Evolutionary conservation across 2,329 filamentous ascomycete genomes (phyloP).

Genomic region (Raffaelea albimanens): DNA sequence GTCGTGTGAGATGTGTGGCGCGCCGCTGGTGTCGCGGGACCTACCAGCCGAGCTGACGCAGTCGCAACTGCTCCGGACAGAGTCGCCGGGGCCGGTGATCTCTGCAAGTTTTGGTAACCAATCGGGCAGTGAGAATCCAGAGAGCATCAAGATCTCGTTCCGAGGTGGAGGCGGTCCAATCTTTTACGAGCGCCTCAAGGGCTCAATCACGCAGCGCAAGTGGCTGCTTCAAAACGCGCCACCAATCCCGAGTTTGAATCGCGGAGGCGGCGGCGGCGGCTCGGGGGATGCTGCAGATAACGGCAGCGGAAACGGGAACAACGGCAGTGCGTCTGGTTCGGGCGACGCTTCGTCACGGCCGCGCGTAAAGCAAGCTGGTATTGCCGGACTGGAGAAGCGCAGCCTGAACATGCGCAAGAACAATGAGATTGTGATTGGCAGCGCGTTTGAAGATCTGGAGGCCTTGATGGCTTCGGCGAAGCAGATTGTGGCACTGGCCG

Average conservation of each 20-base stretch:
- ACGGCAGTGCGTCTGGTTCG: not conserved
- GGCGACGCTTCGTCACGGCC: constrained; percentile 3
- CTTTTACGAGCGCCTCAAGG: constrained; percentile 82
- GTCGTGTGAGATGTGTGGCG: constrained; percentile 86
- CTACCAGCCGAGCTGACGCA: constrained; percentile 30
- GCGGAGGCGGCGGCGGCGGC: not conserved
- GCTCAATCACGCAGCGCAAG: constrained; percentile 82
- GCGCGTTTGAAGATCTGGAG: constrained; percentile 90
- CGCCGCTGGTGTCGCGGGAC: constrained; percentile 53
- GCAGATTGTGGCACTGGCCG: constrained; percentile 86
- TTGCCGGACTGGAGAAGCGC: constrained; percentile 82
- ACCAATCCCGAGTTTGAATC: constrained; percentile 59
- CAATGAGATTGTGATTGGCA: constrained; percentile 87
- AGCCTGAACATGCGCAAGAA: constrained; percentile 80
- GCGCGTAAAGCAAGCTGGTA: constrained; percentile 62
- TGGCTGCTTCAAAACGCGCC: constrained; percentile 90
- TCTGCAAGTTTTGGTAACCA: constrained; percentile 19
- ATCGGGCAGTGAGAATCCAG: constrained; percentile 44
- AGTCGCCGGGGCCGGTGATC: constrained; percentile 71
- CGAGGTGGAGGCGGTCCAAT: constrained; percentile 80
- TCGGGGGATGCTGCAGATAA: not conserved
- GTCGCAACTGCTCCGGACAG: constrained; percentile 39
- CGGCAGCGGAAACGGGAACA: not conserved
- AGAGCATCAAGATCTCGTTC: constrained; percentile 87
- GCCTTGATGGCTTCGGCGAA: constrained; percentile 96